Evolutionary conservation across 169 alveolate species (phyloP).

Genomic region (Plasmodium vinckei): DNA sequence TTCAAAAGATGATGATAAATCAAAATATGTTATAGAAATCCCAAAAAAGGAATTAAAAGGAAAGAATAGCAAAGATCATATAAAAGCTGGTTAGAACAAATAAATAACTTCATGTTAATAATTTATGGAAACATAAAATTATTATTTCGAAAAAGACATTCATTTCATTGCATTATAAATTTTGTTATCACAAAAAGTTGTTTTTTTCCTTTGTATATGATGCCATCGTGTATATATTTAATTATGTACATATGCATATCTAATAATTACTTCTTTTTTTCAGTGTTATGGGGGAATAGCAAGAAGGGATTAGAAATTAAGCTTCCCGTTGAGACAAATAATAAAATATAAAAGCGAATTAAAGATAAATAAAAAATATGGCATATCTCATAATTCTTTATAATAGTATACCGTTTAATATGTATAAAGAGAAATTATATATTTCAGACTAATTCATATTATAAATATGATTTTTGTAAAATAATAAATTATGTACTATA

Average conservation of each 20-base stretch:
- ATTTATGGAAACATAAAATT: background rate
- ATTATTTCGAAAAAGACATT: background rate
- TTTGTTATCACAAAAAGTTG: background rate
- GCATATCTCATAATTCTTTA: no score
- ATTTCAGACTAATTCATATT: no score
- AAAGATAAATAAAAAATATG: background rate
- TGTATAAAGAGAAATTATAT: no score
- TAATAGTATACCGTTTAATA: no score
- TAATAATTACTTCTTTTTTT: background rate
- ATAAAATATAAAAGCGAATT: constrained; percentile 20
- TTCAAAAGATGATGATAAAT: constrained; percentile 42
- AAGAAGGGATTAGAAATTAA: constrained; percentile 65
- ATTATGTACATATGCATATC: background rate
- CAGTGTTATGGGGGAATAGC: constrained; percentile 65
- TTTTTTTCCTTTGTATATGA: background rate
- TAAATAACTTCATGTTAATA: background rate
- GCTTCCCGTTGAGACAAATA: constrained; percentile 19
- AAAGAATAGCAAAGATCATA: constrained; percentile 16
- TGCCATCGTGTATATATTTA: background rate
- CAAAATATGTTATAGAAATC: constrained; percentile 66
- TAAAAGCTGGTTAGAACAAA: constrained; percentile 39
- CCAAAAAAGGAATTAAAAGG: constrained; percentile 41
- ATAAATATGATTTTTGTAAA: no score
- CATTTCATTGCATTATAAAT: background rate
- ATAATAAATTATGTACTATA: background rate